A percentile compares a stretch with the other conserved stretches of the same genome.
Conservation (phyloP, 208 protist genomes). For the Wallacemonas sp. region DNA sequence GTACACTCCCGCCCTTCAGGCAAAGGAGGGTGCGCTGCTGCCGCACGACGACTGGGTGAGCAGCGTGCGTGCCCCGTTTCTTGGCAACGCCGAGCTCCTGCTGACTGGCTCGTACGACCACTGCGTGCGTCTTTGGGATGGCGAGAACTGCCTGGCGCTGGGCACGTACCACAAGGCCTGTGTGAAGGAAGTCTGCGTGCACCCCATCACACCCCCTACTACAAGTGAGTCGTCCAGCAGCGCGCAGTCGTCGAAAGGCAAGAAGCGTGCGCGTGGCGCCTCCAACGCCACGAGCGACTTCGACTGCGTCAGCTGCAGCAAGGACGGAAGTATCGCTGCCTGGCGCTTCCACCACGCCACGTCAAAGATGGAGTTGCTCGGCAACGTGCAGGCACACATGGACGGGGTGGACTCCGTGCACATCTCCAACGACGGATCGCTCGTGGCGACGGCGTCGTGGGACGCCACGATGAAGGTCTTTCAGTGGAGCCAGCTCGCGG, state of each 20-base stretch:
- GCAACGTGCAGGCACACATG: constrained; percentile 53
- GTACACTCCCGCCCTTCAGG: constrained; percentile 80
- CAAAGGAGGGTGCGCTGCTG: constrained; percentile 73
- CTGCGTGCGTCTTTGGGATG: constrained; percentile 78
- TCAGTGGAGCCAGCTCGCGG: constrained; percentile 44
- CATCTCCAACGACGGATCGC: constrained; percentile 45
- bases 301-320: constrained; percentile 62
- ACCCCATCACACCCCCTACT: constrained; percentile 21
- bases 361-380: constrained; percentile 41
- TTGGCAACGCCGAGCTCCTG: constrained; percentile 50
- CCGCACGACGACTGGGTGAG: constrained; percentile 91
- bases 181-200: constrained; percentile 74
- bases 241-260: background rate
- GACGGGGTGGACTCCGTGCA: constrained; percentile 70
- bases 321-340: constrained; percentile 69
- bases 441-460: constrained; percentile 73
- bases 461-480: constrained; percentile 81
- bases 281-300: constrained; percentile 50
- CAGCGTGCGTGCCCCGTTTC: constrained; percentile 59
- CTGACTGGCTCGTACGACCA: constrained; percentile 82
- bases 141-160: constrained; percentile 65
- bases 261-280: constrained; percentile 6
- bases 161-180: constrained; percentile 69
- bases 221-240: background rate
- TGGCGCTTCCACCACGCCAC: constrained; percentile 48